phyloP scores from a whole-genome alignment of 768 basidiomycete genomes.

The Sistotremastrum suecicum region DNA sequence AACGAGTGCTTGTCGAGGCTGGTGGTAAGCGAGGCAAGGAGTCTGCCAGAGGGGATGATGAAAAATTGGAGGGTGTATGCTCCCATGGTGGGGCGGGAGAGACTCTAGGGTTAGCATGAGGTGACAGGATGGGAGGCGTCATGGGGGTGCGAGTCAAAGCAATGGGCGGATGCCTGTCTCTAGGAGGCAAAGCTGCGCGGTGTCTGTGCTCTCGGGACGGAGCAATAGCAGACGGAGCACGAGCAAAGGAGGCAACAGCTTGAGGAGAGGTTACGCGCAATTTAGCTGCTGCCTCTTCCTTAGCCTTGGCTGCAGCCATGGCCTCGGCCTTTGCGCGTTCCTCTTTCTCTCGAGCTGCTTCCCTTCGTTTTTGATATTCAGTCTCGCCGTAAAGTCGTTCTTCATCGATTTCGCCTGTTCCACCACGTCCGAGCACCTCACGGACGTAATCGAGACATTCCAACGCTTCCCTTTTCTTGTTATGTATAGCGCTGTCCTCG shows the following conservation, averaged over 20 bases:
- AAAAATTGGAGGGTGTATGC: slow-evolving; percentile 3
- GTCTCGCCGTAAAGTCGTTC: slow-evolving; percentile 48
- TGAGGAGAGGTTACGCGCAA: slow-evolving; percentile 4
- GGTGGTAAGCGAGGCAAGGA: too few species aligned
- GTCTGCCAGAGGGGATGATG: slow-evolving; percentile 6
- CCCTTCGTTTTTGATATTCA: slow-evolving; percentile 26
- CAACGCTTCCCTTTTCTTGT: slow-evolving; percentile 43
- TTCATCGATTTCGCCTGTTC: slow-evolving; percentile 42
- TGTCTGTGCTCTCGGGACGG: neutral
- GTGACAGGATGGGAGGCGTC: too few species aligned
- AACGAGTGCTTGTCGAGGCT: too few species aligned
- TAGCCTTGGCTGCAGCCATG: slow-evolving; percentile 3
- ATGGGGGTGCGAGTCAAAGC: too few species aligned
- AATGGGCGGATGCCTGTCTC: neutral
- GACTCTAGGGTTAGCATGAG: too few species aligned
- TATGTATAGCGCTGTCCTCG: slow-evolving; percentile 29
- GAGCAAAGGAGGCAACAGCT: slow-evolving; percentile 8
- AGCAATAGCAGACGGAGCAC: neutral
- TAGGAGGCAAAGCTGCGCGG: neutral
- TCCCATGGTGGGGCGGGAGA: slow-evolving; percentile 6
- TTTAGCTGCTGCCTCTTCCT: slow-evolving; percentile 3
- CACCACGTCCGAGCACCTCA: slow-evolving; percentile 46
- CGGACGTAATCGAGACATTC: slow-evolving; percentile 67
- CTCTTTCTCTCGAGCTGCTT: slow-evolving; percentile 7
- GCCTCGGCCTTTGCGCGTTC: slow-evolving; percentile 11